phyloP scores from a whole-genome alignment of 1,139 yeast genomes.

The Taphrina deformans region DNA sequence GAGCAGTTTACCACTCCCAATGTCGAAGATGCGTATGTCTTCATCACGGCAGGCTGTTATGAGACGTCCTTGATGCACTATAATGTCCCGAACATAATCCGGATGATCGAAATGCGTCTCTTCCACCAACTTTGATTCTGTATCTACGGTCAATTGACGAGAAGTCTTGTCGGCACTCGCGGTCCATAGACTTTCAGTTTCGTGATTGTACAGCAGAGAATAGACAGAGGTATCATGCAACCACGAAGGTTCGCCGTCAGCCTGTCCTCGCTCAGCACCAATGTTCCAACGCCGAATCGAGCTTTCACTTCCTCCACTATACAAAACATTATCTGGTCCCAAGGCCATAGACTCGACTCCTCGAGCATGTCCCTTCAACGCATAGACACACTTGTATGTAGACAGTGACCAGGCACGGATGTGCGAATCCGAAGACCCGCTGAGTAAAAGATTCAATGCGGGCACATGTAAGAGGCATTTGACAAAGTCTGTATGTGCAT shows the following conservation, averaged over 20 bases:
- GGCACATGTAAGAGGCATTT: conserved; percentile 31
- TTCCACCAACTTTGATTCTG: not conserved
- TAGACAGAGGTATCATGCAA: conserved; percentile 30
- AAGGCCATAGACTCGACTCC: conserved; percentile 32
- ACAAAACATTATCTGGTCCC: not conserved
- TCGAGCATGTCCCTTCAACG: conserved; percentile 31
- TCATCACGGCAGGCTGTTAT: conserved; percentile 36
- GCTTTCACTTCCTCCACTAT: conserved; percentile 29
- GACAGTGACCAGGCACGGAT: conserved; percentile 30
- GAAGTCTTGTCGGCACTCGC: conserved; percentile 33
- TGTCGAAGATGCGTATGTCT: conserved; percentile 26
- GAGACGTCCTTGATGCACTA: not conserved
- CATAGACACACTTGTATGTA: conserved; percentile 5
- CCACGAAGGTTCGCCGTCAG: conserved; percentile 16
- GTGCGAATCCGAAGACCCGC: conserved; percentile 29
- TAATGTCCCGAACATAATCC: conserved; percentile 31
- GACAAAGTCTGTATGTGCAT: conserved; percentile 31
- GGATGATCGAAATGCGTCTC: conserved; percentile 31
- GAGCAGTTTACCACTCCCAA: conserved; percentile 25
- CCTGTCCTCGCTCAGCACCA: conserved; percentile 6
- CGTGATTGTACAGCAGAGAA: conserved; percentile 10
- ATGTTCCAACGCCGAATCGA: conserved; percentile 24
- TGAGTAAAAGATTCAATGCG: conserved; percentile 12
- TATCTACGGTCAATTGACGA: conserved; percentile 4
- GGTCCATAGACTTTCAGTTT: conserved; percentile 17